phyloP scores from a whole-genome alignment of 2,329 filamentous ascomycete species.

The Cytospora schulzeri region DNA sequence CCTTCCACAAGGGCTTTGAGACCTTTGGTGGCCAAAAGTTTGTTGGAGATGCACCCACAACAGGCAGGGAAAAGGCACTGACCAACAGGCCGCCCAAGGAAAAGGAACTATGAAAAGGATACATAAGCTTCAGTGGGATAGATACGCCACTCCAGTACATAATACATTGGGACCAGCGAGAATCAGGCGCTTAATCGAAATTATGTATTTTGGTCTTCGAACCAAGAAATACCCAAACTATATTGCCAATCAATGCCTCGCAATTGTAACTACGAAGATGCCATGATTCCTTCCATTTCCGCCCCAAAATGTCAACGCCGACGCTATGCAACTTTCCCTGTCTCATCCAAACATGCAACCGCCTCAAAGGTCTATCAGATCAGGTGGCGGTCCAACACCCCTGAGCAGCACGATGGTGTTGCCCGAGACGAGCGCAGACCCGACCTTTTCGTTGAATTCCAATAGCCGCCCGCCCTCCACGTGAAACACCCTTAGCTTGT shows the following conservation, averaged over 20 bases:
- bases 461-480: constrained; percentile 86
- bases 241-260: background rate
- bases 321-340: constrained; percentile 13
- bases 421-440: constrained; percentile 71
- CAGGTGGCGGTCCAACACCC: constrained; percentile 78
- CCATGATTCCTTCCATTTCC: background rate
- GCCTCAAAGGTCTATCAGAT: constrained; percentile 63
- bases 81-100: constrained; percentile 45
- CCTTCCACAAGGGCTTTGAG: constrained; percentile 81
- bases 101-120: constrained; percentile 46
- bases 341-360: background rate
- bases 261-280: constrained; percentile 4
- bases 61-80: constrained; percentile 53
- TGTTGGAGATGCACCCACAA: constrained; percentile 57
- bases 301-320: constrained; percentile 13
- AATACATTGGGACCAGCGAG: background rate
- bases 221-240: background rate
- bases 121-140: background rate
- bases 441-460: constrained; percentile 86
- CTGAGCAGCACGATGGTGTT: constrained; percentile 89
- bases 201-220: background rate
- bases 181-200: background rate
- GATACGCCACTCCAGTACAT: constrained; percentile 9
- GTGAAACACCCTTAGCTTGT: constrained; percentile 85
- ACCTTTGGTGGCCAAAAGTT: constrained; percentile 64